Conservation (phyloP, 1,284 basidiomycete species). For the Cryptococcus depauperatus region DNA sequence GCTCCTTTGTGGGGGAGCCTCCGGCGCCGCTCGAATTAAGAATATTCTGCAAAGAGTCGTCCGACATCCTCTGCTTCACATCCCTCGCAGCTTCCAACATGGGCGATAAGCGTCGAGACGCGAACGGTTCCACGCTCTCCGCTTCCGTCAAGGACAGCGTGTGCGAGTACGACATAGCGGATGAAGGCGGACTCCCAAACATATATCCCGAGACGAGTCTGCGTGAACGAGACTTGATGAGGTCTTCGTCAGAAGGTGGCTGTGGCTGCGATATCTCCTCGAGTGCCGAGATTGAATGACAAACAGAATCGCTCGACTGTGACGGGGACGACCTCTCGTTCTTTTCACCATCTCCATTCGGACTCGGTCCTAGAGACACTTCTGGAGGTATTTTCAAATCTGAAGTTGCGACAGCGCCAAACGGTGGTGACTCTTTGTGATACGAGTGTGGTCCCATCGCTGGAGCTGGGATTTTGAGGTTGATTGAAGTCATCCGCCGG, state of each 20-base stretch:
- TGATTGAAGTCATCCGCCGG: too few relatives aligned
- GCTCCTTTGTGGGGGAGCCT: constrained; percentile 29
- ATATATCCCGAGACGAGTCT: constrained; percentile 40
- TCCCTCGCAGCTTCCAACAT: constrained; percentile 6
- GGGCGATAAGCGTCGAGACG: constrained; percentile 1
- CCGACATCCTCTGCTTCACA: constrained; percentile 4
- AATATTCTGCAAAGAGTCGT: too few relatives aligned
- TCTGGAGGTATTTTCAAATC: too few relatives aligned
- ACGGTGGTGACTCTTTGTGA: too few relatives aligned
- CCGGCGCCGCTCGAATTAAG: too few relatives aligned
- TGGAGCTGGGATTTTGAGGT: too few relatives aligned
- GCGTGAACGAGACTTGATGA: constrained; percentile 29
- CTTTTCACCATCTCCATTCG: too few relatives aligned
- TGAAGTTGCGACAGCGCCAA: too few relatives aligned
- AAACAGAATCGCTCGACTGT: too few relatives aligned
- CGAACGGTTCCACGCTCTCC: background rate
- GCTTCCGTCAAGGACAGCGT: background rate
- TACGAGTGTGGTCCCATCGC: too few relatives aligned
- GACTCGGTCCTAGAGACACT: too few relatives aligned
- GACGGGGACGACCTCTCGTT: too few relatives aligned
- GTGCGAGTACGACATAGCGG: constrained; percentile 2
- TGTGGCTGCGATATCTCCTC: constrained; percentile 1
- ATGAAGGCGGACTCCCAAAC: constrained; percentile 37
- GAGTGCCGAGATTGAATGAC: background rate
- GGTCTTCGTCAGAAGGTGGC: constrained; percentile 21